Evolutionary conservation across 2,329 filamentous ascomycete species (phyloP).

Genomic region (Aquanectria penicillioides): DNA sequence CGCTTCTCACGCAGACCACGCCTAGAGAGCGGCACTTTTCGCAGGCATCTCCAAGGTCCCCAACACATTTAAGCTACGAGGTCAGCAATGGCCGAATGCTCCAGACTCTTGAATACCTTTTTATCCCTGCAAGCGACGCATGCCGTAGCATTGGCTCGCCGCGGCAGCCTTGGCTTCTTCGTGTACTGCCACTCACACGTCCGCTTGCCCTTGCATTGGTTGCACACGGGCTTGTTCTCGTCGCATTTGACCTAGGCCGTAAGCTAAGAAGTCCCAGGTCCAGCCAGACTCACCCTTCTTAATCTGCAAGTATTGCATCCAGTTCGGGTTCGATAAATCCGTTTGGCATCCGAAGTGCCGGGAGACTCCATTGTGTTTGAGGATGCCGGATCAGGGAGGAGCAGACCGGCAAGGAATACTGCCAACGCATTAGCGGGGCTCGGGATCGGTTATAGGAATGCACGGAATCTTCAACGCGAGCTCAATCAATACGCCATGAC

Average conservation of each 20-base stretch:
- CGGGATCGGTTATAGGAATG: too few species aligned
- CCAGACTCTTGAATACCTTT: neutral
- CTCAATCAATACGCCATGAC: too few species aligned
- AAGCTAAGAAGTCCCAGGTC: neutral
- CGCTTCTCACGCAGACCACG: too few species aligned
- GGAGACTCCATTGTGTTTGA: too few species aligned
- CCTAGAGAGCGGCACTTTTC: neutral
- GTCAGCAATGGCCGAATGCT: neutral
- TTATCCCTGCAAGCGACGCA: slow-evolving; percentile 1
- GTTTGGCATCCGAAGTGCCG: too few species aligned
- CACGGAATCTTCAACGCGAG: too few species aligned
- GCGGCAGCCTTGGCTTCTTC: neutral
- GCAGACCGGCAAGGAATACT: too few species aligned
- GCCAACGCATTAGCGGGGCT: too few species aligned
- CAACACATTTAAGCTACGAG: slow-evolving; percentile 4
- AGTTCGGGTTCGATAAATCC: neutral
- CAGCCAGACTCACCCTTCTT: neutral
- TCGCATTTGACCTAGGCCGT: slow-evolving; percentile 4
- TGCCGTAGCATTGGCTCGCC: neutral
- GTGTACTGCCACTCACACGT: neutral
- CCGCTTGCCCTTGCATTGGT: neutral
- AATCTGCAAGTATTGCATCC: slow-evolving; percentile 5
- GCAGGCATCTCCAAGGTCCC: neutral
- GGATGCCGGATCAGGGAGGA: too few species aligned
- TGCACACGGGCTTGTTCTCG: neutral